Base-by-base conservation (phyloP, 257 asterid genomes). In the Nicotiana paniculata region DNA sequence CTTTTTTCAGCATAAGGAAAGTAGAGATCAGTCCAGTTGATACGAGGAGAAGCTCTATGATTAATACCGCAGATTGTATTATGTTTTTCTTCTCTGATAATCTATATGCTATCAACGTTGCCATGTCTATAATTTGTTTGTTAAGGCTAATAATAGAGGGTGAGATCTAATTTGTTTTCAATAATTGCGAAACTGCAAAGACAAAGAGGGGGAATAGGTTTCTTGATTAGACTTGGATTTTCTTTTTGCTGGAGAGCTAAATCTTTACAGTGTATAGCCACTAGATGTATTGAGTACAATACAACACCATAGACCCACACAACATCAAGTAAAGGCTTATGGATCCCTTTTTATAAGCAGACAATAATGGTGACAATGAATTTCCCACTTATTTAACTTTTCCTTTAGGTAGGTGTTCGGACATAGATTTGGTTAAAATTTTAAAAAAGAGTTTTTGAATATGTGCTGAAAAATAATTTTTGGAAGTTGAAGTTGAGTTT, bases 11-110 rank as follows among this genome's bases (percentile, higher is more conserved):
- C 88, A 84, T 85, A 3, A 84, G 17, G 33, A 85, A 28, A 74
- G 84, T 83, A 5, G 88, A 89, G 81, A 90, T 2, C 1, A 88
- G 61, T 18, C 91, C 92, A 12, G 91, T 68, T 13, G 86, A 85
- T 17, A 93, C 30, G 26, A 92, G 88, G 7, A 90, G 79, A 54
- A 93, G 63, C 83, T 90, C 97, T 48, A 90, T 26, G 58, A 77
- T 85, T 64, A 87, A 85, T 6, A 85, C 16, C n/a, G 83, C 82
- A 3, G 48, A 82, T 58, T 82, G 86, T 2, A 91, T 8, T 78
- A 85, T 84, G 74, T 37, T 86, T 7, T 81, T 90, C 58, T 84
- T 90, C 15, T 84, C 79, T 18, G 85, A 62, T 54, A 85, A 48
- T 61, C 87, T 88, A 9, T 85, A 83, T 15, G 77, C 82, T 74